A percentile compares a stretch with the other conserved stretches of the same genome.
Evolutionary conservation across 1,284 basidiomycete species (phyloP).

Genomic region (Apiotrichum siamense): DNA sequence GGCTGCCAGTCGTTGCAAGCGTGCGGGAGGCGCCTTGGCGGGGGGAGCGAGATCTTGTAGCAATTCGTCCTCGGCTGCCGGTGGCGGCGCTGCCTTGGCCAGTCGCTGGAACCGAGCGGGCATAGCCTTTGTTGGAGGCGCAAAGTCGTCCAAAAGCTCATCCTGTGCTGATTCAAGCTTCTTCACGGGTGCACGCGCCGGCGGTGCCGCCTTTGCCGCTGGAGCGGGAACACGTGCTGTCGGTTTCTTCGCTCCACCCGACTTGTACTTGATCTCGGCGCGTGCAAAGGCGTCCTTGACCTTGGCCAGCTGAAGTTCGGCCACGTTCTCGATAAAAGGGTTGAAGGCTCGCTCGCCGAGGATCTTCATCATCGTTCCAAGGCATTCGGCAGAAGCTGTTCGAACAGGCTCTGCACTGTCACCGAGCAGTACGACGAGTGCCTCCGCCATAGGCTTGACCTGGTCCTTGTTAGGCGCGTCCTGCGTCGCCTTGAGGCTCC

Average conservation of each 20-base stretch:
- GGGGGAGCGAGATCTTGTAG: conserved; percentile 17
- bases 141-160: conserved; percentile 3
- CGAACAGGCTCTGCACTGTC: conserved; percentile 89
- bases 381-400: conserved; percentile 76
- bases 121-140: conserved; percentile 1
- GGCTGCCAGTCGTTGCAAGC: not conserved
- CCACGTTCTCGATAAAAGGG: conserved; percentile 76
- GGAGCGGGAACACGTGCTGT: conserved; percentile 47
- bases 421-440: conserved; percentile 69
- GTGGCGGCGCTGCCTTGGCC: not conserved
- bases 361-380: conserved; percentile 95
- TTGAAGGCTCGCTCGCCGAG: conserved; percentile 89
- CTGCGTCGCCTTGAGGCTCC: conserved; percentile 66
- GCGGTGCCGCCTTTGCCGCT: conserved; percentile 49
- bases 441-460: conserved; percentile 77
- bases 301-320: conserved; percentile 85
- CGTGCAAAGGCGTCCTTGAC: conserved; percentile 90
- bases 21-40: conserved; percentile 3
- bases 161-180: conserved; percentile 45
- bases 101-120: conserved; percentile 14
- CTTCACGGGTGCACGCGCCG: conserved; percentile 37
- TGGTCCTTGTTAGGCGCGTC: conserved; percentile 62
- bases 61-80: conserved; percentile 2
- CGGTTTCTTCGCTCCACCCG: conserved; percentile 56
- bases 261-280: conserved; percentile 77